Percentiles rank a stretch among this genome's conserved stretches.
phyloP scores from a whole-genome alignment of 805 yeast species.

The Zygoascus biomembranicola region DNA sequence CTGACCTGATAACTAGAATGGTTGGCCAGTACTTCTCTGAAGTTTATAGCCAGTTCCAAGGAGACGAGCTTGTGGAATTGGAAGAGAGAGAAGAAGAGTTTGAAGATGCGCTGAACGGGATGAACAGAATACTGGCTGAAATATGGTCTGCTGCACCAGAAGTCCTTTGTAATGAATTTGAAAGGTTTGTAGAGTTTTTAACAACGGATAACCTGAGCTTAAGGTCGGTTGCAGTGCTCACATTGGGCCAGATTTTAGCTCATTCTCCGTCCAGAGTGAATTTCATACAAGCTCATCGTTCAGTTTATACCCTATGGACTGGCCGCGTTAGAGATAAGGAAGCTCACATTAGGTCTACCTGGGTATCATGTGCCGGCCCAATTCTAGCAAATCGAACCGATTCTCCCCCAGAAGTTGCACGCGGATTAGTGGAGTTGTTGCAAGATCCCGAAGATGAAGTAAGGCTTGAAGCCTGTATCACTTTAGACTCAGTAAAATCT shows the following conservation, averaged over 20 bases:
- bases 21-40: conserved; percentile 77
- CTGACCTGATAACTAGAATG: conserved; percentile 67
- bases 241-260: conserved; percentile 60
- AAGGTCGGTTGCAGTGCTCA: conserved; percentile 60
- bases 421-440: conserved; percentile 53
- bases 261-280: conserved; percentile 42
- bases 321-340: conserved; percentile 66
- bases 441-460: conserved; percentile 71
- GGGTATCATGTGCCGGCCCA: conserved; percentile 54
- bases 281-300: conserved; percentile 49
- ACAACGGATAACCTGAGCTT: conserved; percentile 53
- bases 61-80: conserved; percentile 20
- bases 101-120: conserved; percentile 41
- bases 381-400: conserved; percentile 41
- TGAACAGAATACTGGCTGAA: conserved; percentile 55
- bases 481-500: conserved; percentile 26
- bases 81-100: conserved; percentile 1
- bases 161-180: conserved; percentile 61
- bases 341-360: conserved; percentile 52
- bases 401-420: conserved; percentile 19
- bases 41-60: conserved; percentile 34
- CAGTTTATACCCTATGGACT: conserved; percentile 63
- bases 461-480: conserved; percentile 50
- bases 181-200: conserved; percentile 71
- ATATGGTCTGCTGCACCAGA: conserved; percentile 79